Evolutionary conservation across 495 filamentous ascomycete genomes (phyloP), one percentile per base, ranked within the genome.

Genomic region (Sordaria brevicollis): DNA sequence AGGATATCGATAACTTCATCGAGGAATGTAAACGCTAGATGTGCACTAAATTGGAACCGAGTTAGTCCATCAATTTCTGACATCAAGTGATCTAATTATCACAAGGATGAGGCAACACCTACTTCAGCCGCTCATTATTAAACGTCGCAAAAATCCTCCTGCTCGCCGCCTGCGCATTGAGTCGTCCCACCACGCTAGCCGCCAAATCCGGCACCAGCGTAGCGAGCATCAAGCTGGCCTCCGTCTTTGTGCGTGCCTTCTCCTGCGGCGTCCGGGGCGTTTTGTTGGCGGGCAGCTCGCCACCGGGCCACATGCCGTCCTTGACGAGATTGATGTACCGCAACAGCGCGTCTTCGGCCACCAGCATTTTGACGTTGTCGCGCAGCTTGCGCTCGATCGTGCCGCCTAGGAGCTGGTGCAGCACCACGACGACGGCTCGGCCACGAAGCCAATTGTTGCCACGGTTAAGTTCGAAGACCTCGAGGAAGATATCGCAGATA

Each of bases 401-500:
- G 25, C 96, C 96, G n/a, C 96, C 96, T 6, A 89, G 79, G 69
- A 89, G 79, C 74, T 89, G 74, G 86, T 98, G 79, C 85, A 97
- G 71, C 82, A 97, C 94, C 75, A 96, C 92, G 34, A 99, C 94
- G 1, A 98, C 96, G 15, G 96, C 95, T 19, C 96, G 89, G 9
- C 95, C 96, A 19, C 96, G 91, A 6, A 99, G 87, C 91, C 91
- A 93, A 77, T 96, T 98, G 79, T 94, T 97, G 19, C 93, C 94
- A 35, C 89, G 88, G 76, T 97, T 97, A 33, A 98, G 86, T 76
- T 97, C 93, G 78, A 99, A 99, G 11, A 92, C 86, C 81, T 98
- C 96, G 41, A 98, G 88, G 79, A 99, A 99, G 67, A 98, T 87
- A 78, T 99, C 95, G 79, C 93, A 97, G 72, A 99, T 97, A 8